Evolutionary conservation across 768 basidiomycete species (phyloP).

Genomic region (Inosperma sp.): DNA sequence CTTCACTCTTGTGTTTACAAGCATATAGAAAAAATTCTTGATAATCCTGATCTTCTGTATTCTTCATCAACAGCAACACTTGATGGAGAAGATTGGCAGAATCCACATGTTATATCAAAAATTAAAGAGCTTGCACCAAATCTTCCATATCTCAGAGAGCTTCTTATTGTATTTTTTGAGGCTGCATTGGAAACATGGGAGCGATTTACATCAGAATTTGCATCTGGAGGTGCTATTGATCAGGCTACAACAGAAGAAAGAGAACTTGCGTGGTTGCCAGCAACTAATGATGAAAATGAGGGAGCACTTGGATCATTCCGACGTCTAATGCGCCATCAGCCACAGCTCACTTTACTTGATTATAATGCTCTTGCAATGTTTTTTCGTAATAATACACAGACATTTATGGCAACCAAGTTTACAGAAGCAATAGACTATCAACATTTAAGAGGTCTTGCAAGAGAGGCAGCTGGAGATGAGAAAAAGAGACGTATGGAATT

Average conservation of each 20-base stretch:
- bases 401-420: slow-evolving; percentile 11
- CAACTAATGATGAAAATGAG: slow-evolving; percentile 33
- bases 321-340: slow-evolving; percentile 15
- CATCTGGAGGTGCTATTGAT: slow-evolving; percentile 25
- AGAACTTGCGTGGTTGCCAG: slow-evolving; percentile 25
- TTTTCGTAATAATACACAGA: slow-evolving; percentile 13
- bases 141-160: slow-evolving; percentile 3
- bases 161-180: slow-evolving; percentile 22
- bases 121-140: not conserved
- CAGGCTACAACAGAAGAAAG: slow-evolving; percentile 17
- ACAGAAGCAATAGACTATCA: slow-evolving; percentile 4
- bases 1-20: slow-evolving; percentile 17
- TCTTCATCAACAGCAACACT: not conserved
- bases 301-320: slow-evolving; percentile 25
- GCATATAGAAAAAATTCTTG: slow-evolving; percentile 18
- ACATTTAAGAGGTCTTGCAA: slow-evolving; percentile 5
- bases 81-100: slow-evolving; percentile 4
- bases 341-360: slow-evolving; percentile 3
- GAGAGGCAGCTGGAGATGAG: not conserved
- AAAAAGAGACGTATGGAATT: not conserved
- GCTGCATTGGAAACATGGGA: slow-evolving; percentile 27
- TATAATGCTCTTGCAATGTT: slow-evolving; percentile 14
- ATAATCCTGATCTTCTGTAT: slow-evolving; percentile 18
- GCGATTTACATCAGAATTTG: slow-evolving; percentile 27
- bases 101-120: not conserved